phyloP scores from a whole-genome alignment of 495 filamentous ascomycete species.

The Annulohypoxylon nitens region DNA sequence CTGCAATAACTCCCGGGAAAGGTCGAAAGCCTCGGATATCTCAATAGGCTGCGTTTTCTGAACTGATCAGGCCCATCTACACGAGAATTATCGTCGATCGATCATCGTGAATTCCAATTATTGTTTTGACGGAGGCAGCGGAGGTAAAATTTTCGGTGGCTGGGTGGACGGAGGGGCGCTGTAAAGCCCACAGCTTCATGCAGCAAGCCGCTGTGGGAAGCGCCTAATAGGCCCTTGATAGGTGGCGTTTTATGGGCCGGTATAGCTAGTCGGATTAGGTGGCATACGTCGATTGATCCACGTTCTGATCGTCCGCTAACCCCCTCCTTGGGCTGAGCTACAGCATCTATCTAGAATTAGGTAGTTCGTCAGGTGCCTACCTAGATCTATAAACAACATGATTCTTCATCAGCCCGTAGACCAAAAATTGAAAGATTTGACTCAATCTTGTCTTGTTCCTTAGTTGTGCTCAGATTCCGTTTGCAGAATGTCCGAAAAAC shows the following conservation, averaged over 20 bases:
- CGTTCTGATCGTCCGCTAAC: neutral
- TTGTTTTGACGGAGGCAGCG: neutral
- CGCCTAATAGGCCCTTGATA: neutral
- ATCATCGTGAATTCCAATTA: neutral
- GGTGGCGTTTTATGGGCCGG: constrained; percentile 1
- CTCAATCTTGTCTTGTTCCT: neutral
- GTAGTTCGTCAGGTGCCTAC: neutral
- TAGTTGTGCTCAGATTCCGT: neutral
- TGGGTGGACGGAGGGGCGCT: neutral
- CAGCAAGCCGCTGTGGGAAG: neutral
- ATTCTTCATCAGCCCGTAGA: neutral
- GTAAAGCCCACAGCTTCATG: neutral
- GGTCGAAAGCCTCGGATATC: neutral
- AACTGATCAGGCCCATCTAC: neutral
- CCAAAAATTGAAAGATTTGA: neutral
- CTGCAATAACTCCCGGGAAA: neutral
- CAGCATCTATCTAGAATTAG: neutral
- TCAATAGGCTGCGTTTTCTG: neutral
- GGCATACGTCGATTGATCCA: constrained; percentile 10
- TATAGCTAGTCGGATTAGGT: constrained; percentile 8
- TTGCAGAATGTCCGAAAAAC: neutral
- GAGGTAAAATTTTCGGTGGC: neutral
- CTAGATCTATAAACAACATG: neutral
- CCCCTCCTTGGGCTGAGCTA: neutral
- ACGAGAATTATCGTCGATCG: too few relatives aligned